Conservation (phyloP, 768 basidiomycete species). For the Suillus decipiens region DNA sequence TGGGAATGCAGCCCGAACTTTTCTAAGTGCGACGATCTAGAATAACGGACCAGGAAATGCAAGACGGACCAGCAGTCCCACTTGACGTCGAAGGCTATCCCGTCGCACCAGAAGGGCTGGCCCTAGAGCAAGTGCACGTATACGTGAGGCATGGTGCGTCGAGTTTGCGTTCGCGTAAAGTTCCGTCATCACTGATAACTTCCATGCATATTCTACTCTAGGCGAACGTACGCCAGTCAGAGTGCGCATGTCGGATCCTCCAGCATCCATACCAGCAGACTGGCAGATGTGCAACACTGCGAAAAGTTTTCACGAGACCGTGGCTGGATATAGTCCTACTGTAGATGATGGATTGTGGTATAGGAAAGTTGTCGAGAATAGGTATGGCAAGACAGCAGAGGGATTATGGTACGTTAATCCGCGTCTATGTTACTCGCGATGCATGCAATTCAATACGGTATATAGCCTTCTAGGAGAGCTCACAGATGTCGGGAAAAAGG, state of each 20-base stretch:
- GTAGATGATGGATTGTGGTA: conserved; percentile 36
- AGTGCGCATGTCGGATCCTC: conserved; percentile 58
- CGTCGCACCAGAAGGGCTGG: conserved; percentile 49
- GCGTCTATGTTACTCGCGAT: neutral
- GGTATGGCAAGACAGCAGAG: conserved; percentile 52
- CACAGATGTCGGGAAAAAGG: conserved; percentile 57
- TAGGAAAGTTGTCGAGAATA: conserved; percentile 54
- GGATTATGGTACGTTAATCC: conserved; percentile 57
- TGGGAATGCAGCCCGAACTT: neutral
- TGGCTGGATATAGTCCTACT: conserved; percentile 31
- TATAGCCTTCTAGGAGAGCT: conserved; percentile 64
- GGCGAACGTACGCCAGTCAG: conserved; percentile 82
- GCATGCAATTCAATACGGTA: neutral
- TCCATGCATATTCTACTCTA: conserved; percentile 25
- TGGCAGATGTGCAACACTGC: conserved; percentile 69
- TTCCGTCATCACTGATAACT: conserved; percentile 4
- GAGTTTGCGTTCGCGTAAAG: neutral
- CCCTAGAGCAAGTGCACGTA: conserved; percentile 72
- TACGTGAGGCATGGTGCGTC: conserved; percentile 73
- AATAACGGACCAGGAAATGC: conserved; percentile 20
- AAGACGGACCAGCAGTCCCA: conserved; percentile 36
- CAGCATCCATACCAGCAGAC: conserved; percentile 65
- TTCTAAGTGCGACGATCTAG: neutral
- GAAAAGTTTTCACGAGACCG: conserved; percentile 49
- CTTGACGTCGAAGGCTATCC: conserved; percentile 66